Base-by-base conservation (phyloP, 179 eudicot genomes). In the Gypsophila paniculata region DNA sequence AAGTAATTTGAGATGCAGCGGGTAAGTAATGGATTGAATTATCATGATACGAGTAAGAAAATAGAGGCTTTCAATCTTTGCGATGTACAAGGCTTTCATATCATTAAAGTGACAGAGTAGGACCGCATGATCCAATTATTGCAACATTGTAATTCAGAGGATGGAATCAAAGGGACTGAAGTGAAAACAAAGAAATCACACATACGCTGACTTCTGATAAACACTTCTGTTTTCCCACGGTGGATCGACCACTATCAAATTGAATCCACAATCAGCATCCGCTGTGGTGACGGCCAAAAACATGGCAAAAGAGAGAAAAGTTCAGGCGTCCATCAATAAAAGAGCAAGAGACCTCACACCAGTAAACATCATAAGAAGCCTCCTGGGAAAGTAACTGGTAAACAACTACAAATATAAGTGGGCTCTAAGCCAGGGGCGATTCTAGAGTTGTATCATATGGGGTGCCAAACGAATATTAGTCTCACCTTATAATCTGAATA, bases 151-250 rank as follows among this genome's bases (percentile, higher is more conserved):
- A 29, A 29, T 29, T 29, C 11, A 48, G 22, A 22, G 42, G 21
- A 13, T 42, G 21, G 55, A 44, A 23, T 19, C 38, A 29, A 38
- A n/a, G 49, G 25, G n/a, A 48, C n/a, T 0, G 23, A 49, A 10
- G 59, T 0, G 49, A 49, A 51, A 44, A 22, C 38, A 65, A 39
- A 21, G 42, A 21, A 17, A 67, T 15, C 15, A 29, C 62, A 72
- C 93, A 66, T 84, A 91, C 99, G 77, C 92, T 65, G 80, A 83
- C 81, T 94, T 94, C 78, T 94, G 99, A 74, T 75, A 78, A 18
- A 92, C 97, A 74, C 97, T 91, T 86, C 92, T 79, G 79, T 94
- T 94, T 76, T 94, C 99, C 99, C 99, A 94, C 38, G 99, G 99
- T 65, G 99, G 99, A 84, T 94, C 99, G 23, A 91, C 59, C 75